Evolutionary conservation across 768 basidiomycete species (phyloP), one percentile per base, ranked within the genome.

Genomic region (Auricularia heimuer): DNA sequence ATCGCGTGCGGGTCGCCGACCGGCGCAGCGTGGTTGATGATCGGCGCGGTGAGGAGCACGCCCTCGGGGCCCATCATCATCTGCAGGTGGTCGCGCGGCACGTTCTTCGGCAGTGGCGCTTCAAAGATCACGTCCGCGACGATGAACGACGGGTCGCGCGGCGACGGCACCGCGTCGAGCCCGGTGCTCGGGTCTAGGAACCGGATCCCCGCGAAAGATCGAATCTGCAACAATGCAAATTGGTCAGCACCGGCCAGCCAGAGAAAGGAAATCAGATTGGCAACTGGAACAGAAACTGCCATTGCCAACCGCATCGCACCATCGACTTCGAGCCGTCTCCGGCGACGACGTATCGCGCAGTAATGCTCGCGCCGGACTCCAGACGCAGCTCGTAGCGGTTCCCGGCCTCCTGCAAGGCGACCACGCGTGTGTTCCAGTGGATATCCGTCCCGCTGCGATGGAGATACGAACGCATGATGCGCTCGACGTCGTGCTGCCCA

Each of bases 401-500:
- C 6, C 14, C 29, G 11, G 29, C 29, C 24, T 60, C 29, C 56
- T 29, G 14, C 34, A 60, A 6, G 8, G 14, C 56, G 11, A 24
- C 24, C 1, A 60, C 56, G 24, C 56, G 56, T 29, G 14, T 29
- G 24, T 60, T 29, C 24, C 34, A 60, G 2, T 60, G 56, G 14
- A 60, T 24, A 2, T 60, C 29, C 11, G 24, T 29, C 56, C 56
- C 56, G 12, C 56, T 10, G 6, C 56, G 56, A 10, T 14, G 11
- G 6, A 60, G 18, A 34, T 60, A 35, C 8, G 24, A 12, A 4
- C 56, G 21, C 56, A 60, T 29, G 18, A 60, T 24, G 24, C 56
- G 56, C 56, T 60, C 56, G 56, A 60, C 24, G 56, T 60, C 29
- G 56, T 60, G 56, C 29, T 60, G 56, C 29, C 24, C 56, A 29